Percentiles rank a stretch among this genome's conserved stretches.
Conservation (phyloP, 1,284 basidiomycete species). For the Coniferiporia sulphurascens region DNA sequence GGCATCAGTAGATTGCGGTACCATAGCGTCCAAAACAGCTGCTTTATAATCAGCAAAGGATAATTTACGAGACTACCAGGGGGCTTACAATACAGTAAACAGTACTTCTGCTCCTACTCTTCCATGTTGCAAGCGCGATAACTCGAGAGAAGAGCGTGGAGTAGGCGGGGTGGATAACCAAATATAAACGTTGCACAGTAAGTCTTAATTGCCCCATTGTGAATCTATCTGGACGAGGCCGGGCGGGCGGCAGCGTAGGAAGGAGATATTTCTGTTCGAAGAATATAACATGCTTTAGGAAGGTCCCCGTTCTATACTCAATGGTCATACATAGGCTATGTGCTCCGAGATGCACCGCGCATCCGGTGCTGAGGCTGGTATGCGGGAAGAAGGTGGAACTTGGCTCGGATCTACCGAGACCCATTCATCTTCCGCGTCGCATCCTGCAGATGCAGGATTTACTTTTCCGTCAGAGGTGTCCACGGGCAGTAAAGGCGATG, state of each 20-base stretch:
- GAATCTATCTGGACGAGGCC: conserved; percentile 39
- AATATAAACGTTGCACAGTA: conserved; percentile 50
- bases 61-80: neutral
- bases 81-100: conserved; percentile 47
- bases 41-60: neutral
- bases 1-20: conserved; percentile 52
- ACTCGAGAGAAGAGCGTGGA: conserved; percentile 38
- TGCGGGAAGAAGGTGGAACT: neutral
- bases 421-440: neutral
- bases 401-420: neutral
- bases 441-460: neutral
- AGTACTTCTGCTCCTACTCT: conserved; percentile 42
- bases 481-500: neutral
- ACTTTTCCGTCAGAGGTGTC: neutral
- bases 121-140: conserved; percentile 49
- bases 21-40: conserved; percentile 66
- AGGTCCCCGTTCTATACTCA: neutral
- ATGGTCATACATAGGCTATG: conserved; percentile 6
- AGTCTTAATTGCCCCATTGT: conserved; percentile 48
- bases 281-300: conserved; percentile 9
- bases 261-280: conserved; percentile 37
- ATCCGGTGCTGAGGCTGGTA: neutral
- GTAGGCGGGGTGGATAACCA: conserved; percentile 49
- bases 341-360: conserved; percentile 1
- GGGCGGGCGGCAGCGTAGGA: conserved; percentile 40